Base-by-base conservation (phyloP, 306 rosid species). In the Psophocarpus tetragonolobus region DNA sequence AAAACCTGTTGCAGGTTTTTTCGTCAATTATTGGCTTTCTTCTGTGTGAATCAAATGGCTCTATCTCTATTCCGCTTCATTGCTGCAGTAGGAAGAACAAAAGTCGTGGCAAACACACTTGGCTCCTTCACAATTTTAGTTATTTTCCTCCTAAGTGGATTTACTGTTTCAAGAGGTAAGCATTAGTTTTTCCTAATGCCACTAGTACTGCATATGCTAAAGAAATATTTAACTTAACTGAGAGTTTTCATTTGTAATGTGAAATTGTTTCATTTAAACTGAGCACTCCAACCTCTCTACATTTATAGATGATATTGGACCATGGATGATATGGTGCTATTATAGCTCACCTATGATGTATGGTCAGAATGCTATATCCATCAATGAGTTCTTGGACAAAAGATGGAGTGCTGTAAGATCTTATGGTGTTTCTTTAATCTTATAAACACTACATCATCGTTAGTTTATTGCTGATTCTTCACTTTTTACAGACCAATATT, bases 311-410 rank as follows among this genome's bases (percentile, higher is more conserved):
- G 91, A 86, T 70, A 84, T 93, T 82, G 66, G 32, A 27, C 81
- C 93, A 61, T 93, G 97, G 97, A 87, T 93, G 91, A 67, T 86
- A 76, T 93, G 98, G 98, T 92, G 96, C 53, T 93, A 86, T 35
- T 93, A 93, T 66, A n/a, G 32, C 20, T 90, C 93, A 51, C 98
- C 98, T 15, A 88, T 93, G 93, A 93, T 90, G 97, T 93, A 93
- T 61, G 98, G 97, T 82, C 92, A 87, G 47, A 93, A 90, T 65
- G 96, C 98, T 10, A 93, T 93, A 53, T 86, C 79, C 86, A 88
- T 88, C 73, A 91, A 91, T 42, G 98, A 93, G 73, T 93, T 93
- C 79, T 92, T 93, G 0, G 98, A 93, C 68, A 61, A 88, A 74
- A 91, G 98, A 87, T 93, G 98, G 98, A 84, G 85, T 32, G 14